Evolutionary conservation across 345 rosid genomes (phyloP).

Genomic region (Eucalyptus guilfoylei): DNA sequence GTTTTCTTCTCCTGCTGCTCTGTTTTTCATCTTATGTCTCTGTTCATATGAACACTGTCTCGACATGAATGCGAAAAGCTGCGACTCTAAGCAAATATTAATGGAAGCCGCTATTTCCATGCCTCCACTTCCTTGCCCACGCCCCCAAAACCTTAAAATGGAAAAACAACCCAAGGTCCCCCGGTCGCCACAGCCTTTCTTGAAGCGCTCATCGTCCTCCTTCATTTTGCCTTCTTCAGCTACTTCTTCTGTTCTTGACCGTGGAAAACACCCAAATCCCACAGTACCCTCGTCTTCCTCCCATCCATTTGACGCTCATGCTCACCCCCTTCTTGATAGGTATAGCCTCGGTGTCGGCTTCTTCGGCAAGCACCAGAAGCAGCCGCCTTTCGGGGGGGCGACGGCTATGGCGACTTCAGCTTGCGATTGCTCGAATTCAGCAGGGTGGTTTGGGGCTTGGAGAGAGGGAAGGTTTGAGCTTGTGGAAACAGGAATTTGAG

Average conservation of each 20-base stretch:
- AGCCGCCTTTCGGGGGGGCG: neutral
- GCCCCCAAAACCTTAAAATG: neutral
- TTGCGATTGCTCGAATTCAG: neutral
- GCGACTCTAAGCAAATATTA: neutral
- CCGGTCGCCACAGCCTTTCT: too few relatives aligned
- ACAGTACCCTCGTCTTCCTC: too few relatives aligned
- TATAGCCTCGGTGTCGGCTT: too few relatives aligned
- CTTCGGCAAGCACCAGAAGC: neutral
- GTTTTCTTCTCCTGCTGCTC: neutral
- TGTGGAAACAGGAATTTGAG: slow-evolving; percentile 48
- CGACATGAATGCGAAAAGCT: neutral
- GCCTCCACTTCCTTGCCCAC: neutral
- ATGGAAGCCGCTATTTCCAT: neutral
- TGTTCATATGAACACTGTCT: neutral
- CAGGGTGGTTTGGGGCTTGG: slow-evolving; percentile 1
- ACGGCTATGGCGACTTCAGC: neutral
- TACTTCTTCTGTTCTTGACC: too few relatives aligned
- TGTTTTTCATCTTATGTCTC: neutral
- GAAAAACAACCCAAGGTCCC: too few relatives aligned
- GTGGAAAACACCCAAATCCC: too few relatives aligned
- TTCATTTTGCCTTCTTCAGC: too few relatives aligned
- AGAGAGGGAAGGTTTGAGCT: slow-evolving; percentile 35
- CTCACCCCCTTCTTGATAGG: too few relatives aligned
- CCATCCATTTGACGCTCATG: too few relatives aligned
- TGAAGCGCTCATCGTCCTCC: too few relatives aligned